Evolutionary conservation across 768 basidiomycete species (phyloP), one percentile per base, ranked within the genome.

Genomic region (Austroboletus eburneus): DNA sequence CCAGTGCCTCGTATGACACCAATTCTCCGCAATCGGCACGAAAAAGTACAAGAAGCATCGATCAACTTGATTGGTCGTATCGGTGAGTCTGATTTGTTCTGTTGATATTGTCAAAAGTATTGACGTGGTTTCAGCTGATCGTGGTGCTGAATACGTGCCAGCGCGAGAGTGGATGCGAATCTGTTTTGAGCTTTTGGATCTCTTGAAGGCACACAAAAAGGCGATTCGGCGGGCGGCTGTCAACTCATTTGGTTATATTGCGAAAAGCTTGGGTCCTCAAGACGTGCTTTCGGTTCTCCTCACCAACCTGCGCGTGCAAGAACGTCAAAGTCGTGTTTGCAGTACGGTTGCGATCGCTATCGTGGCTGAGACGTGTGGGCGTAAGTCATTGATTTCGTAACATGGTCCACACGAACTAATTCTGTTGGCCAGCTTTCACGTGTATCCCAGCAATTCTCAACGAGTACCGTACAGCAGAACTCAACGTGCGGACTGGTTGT

Each of bases 121-220:
- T 57, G 13, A 60, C 2, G 22, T 44, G 30, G 24, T 22, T 20
- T 30, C 44, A 77, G 95, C 96, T 47, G 96, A 99, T 81, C 92
- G 96, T 68, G 96, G 96, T 45, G 95, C 96, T 18, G 96, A 98
- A 69, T 97, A 91, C 51, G 95, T 99, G 0, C 94, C 96, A 14
- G 95, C 96, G 9, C 83, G 96, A 59, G 96, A 99, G 69, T 98
- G 95, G 96, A 99, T 99, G 96, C 87, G 96, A 62, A 98, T 99
- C 62, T 98, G 96, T 65, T 98, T 99, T 69, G 96, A 99, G 63
- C 72, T 99, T 27, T 79, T 99, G 41, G 96, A 98, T 62, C 76
- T 99, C 21, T 78, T 98, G 59, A 98, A 98, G 66, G 96, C 96
- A 9, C 96, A 99, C 74, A 99, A 99, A 74, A 97, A 97, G 69